Base-by-base conservation (phyloP, 1,139 yeast genomes). In the Yamadazyma atmosphaerica region DNA sequence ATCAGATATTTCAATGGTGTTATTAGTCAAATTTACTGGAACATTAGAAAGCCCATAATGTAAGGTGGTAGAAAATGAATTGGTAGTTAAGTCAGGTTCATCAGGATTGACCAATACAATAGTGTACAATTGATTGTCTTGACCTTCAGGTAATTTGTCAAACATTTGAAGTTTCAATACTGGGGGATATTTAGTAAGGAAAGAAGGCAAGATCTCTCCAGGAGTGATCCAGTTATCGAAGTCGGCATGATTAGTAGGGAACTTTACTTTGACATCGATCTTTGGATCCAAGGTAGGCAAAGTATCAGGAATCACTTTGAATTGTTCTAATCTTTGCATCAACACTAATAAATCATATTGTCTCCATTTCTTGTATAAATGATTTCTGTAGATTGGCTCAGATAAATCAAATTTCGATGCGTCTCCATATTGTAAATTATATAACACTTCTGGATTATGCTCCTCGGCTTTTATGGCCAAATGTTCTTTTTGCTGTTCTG, bases 271-370 rank as follows among this genome's bases (percentile, higher is more conserved):
- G 8, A 92, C 88, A 37, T 86, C 87, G 12, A 80, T 94, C 46
- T 73, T 66, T 14, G 98, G 98, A n/a, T 76, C 81, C 42, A 92
- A 64, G 0, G 98, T 88, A 17, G 98, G 94, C 57, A 92, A 60
- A 2, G 98, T 89, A 58, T 92, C 98, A 21, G 98, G 98, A 46
- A 94, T 86, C 36, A 88, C 88, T 37, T 77, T 77, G 49, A 89
- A 67, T 43, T 86, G 83, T 64, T 92, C 98, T 43, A 94, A 64
- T 66, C 98, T 81, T 67, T 92, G 98, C 87, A 87, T 85, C 39
- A 81, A 68, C 39, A 86, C 56, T 80, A 85, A 81, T 60, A 79
- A 75, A 35, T 78, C 83, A 47, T 82, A 71, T 8, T 70, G 61
- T 56, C 78, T 75, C 97, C 98, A 92, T 49, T 83, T 76, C 45